These are phyloP conservation scores for Hura crepitans DNA, from an alignment of 441 rosid genomes.

Conservation along the genomic window DNA sequence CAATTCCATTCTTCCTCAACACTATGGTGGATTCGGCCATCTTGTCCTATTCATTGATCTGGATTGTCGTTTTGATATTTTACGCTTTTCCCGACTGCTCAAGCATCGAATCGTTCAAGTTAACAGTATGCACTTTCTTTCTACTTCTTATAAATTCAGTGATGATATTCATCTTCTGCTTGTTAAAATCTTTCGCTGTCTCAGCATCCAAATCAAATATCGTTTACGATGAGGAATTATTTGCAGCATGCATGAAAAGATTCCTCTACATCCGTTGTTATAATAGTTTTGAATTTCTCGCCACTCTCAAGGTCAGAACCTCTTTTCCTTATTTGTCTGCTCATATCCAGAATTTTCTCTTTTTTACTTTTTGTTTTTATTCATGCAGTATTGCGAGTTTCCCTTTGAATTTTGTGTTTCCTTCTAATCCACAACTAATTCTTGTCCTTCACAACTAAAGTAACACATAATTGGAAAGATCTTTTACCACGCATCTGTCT, in stretches of 20 bases:
- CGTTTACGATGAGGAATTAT: constrained; percentile 43
- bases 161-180: background rate
- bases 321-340: background rate
- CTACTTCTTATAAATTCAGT: background rate
- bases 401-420: too few relatives aligned
- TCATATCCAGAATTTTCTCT: too few relatives aligned
- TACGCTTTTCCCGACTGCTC: constrained; percentile 57
- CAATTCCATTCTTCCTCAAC: constrained; percentile 64
- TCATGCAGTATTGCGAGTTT: too few relatives aligned
- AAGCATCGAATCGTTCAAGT: constrained; percentile 45
- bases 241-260: constrained; percentile 53
- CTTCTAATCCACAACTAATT: too few relatives aligned
- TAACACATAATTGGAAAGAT: too few relatives aligned
- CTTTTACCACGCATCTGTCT: too few relatives aligned
- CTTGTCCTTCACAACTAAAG: too few relatives aligned
- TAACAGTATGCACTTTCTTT: constrained; percentile 24
- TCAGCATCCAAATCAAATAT: constrained; percentile 15
- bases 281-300: constrained; percentile 58
- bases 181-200: background rate
- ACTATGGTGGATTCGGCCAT: constrained; percentile 64
- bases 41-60: constrained; percentile 59
- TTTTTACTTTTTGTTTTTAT: background rate
- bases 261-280: constrained; percentile 69
- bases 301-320: constrained; percentile 61
- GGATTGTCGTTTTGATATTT: constrained; percentile 70